phyloP scores from a whole-genome alignment of 2,329 filamentous ascomycete species.

The Nigrospora osmanthi region DNA sequence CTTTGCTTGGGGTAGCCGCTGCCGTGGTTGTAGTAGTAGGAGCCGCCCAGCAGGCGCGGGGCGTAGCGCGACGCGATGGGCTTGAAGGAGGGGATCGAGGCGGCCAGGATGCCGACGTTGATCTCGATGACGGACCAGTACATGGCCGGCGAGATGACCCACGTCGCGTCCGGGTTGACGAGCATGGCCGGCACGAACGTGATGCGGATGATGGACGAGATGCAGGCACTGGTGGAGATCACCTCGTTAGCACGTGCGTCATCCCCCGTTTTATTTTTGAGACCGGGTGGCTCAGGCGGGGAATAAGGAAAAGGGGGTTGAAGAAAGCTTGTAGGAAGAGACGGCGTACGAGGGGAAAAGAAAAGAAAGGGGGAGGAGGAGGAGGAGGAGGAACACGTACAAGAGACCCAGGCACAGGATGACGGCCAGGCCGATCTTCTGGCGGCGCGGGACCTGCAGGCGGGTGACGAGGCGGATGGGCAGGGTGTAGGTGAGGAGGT shows the following conservation, averaged over 20 bases:
- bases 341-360: too few species aligned
- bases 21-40: constrained; percentile 1
- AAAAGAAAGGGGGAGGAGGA: background rate
- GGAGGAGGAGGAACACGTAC: constrained; percentile 12
- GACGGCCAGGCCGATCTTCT: constrained; percentile 31
- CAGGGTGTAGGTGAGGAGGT: constrained; percentile 34
- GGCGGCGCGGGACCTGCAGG: constrained; percentile 32
- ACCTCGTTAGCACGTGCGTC: background rate
- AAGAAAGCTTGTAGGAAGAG: too few species aligned
- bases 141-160: constrained; percentile 29
- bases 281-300: too few species aligned
- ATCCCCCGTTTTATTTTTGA: too few species aligned
- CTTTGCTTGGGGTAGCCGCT: background rate
- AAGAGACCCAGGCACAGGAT: constrained; percentile 37
- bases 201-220: constrained; percentile 37
- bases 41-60: constrained; percentile 24
- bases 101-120: constrained; percentile 26
- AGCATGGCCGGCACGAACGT: constrained; percentile 35
- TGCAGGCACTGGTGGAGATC: constrained; percentile 25
- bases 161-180: constrained; percentile 22
- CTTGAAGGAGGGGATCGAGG: constrained; percentile 26
- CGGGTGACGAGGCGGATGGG: constrained; percentile 33
- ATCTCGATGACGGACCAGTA: constrained; percentile 28
- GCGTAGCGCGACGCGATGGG: constrained; percentile 26
- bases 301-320: too few species aligned